phyloP scores from a whole-genome alignment of 2,329 filamentous ascomycete species.

The Emmonsiellopsis sp. region DNA sequence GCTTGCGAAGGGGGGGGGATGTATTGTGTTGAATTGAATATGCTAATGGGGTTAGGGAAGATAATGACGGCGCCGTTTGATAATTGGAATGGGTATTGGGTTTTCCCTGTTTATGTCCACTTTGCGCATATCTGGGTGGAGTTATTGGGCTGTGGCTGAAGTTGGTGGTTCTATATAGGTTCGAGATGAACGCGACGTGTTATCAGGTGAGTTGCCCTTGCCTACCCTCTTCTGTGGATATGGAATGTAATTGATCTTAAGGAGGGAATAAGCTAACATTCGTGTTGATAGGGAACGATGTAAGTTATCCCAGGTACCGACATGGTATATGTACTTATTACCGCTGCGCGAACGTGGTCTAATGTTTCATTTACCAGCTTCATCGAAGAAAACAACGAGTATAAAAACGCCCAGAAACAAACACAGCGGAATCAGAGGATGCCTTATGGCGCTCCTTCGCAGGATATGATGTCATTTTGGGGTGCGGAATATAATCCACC shows the following conservation, averaged over 20 bases:
- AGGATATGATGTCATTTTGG: constrained; percentile 87
- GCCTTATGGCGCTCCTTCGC: constrained; percentile 48
- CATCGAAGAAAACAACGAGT: constrained; percentile 80
- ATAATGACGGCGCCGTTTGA: constrained; percentile 81
- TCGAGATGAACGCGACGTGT: constrained; percentile 90
- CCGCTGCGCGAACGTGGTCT: too few relatives aligned
- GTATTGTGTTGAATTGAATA: too few relatives aligned
- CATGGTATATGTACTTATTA: too few relatives aligned
- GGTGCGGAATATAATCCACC: constrained; percentile 41
- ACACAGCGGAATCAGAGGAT: constrained; percentile 45
- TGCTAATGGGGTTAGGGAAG: constrained; percentile 37
- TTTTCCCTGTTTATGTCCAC: neutral
- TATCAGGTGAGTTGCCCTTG: constrained; percentile 59
- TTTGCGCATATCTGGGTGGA: neutral
- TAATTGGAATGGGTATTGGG: constrained; percentile 59
- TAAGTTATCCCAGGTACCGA: neutral
- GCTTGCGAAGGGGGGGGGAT: neutral
- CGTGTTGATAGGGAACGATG: neutral
- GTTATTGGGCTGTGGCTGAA: neutral
- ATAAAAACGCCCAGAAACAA: constrained; percentile 55
- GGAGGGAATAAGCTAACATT: neutral
- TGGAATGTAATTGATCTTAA: neutral
- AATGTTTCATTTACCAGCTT: constrained; percentile 46
- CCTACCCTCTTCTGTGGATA: constrained; percentile 6
- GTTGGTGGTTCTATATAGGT: constrained; percentile 42